These are phyloP conservation scores for Urtica urens DNA, from an alignment of 306 rosid species.

Conservation along the genomic window DNA sequence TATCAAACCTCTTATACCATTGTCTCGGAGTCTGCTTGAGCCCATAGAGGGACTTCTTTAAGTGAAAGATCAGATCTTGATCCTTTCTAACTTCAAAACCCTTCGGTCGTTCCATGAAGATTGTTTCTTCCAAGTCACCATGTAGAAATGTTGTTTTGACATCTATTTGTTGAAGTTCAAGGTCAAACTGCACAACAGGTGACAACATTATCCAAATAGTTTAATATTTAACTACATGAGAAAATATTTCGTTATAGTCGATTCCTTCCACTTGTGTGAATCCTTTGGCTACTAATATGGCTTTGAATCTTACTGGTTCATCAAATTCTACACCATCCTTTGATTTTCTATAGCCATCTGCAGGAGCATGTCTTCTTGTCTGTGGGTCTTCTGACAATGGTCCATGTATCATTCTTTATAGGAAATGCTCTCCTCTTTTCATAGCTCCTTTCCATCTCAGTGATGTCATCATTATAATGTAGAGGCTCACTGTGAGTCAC, in stretches of 20 bases:
- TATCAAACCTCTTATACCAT: background rate
- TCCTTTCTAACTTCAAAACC: background rate
- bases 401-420: background rate
- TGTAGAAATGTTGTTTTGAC: too few species aligned
- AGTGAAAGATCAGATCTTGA: too few species aligned
- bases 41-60: background rate
- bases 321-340: background rate
- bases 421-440: background rate
- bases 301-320: background rate
- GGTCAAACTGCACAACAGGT: background rate
- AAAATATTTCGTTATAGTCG: too few species aligned
- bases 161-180: too few species aligned
- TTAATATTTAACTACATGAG: background rate
- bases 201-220: background rate
- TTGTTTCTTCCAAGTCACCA: too few species aligned
- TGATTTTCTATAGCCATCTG: background rate
- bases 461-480: background rate
- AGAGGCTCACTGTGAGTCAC: background rate
- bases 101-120: too few species aligned
- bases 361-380: background rate
- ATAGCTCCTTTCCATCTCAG: background rate
- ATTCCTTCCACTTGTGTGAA: too few species aligned
- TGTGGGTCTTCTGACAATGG: background rate
- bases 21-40: too few species aligned
- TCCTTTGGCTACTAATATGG: background rate